Base-by-base conservation (phyloP, 2,329 filamentous ascomycete species). In the Aureobasidium melanogenum region DNA sequence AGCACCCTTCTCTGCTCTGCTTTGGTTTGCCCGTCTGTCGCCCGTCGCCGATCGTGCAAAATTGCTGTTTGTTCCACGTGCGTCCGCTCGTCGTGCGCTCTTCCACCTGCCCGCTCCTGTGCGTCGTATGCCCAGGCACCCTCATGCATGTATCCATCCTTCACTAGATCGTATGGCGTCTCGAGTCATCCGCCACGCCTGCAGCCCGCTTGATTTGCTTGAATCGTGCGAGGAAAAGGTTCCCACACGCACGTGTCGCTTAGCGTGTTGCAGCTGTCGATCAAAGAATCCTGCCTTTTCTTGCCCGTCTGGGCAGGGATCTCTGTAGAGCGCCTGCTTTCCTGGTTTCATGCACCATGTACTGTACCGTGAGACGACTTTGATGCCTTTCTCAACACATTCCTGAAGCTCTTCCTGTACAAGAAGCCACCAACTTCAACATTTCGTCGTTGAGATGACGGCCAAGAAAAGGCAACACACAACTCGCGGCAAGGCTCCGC, bases 151-250 rank as follows among this genome's bases (percentile, higher is more conserved):
- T 50, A 50, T 34, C 32, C 44, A 39, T 50, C 56, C 44, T 24
- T 50, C 30, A 30, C 24, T 44, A 59, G 56, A 48, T 59, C 56
- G 41, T 22, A 56, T 58, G 55, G 43, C 43, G 55, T 47, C 47
- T 58, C 26, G 55, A 39, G 56, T 59, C 56, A 59, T 59, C 56
- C 43, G 56, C 56, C 56, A 59, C 24, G 43, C n/a, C 56, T 59
- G 56, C 56, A 59, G 43, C 56, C 56, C 24, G 56, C 56, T 36
- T 59, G 56, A 59, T 59, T 59, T 44, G 56, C 34, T 50, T 59
- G 56, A 59, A 50, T 59, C 56, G 56, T 59, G 56, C 22, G 34
- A 30, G 43, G 9, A 39, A 36, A 39, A 59, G 43, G 44, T 32
- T 50, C 43, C 56, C 43, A 39, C 34, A 22, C 19, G 44, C 56